phyloP scores from a whole-genome alignment of 768 basidiomycete species.

The Termitomyces sp. region DNA sequence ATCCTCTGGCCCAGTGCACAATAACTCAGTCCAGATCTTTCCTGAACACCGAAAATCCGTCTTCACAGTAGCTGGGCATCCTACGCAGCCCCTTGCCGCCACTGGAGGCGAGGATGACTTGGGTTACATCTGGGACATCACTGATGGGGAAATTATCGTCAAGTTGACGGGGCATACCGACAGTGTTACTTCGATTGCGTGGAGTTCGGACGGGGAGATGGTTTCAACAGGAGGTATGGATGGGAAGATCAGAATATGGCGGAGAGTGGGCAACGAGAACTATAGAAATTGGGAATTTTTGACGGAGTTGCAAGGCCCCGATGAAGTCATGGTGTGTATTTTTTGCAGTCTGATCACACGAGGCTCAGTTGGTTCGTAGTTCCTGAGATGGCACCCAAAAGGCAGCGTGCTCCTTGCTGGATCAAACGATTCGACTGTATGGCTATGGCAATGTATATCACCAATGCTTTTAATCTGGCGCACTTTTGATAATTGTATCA shows the following conservation, averaged over 20 bases:
- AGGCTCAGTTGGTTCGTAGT: conserved; percentile 42
- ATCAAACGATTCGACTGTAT: conserved; percentile 87
- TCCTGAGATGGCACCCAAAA: conserved; percentile 94
- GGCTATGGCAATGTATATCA: conserved; percentile 94
- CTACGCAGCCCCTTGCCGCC: conserved; percentile 72
- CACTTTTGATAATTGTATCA: conserved; percentile 23
- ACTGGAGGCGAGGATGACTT: conserved; percentile 96
- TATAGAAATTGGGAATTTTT: conserved; percentile 90
- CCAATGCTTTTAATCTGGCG: not conserved
- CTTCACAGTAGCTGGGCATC: conserved; percentile 81
- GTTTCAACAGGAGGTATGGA: conserved; percentile 98
- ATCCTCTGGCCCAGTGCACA: conserved; percentile 34
- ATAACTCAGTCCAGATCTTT: conserved; percentile 69
- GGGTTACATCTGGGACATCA: conserved; percentile 90
- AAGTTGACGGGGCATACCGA: conserved; percentile 92
- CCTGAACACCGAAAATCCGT: conserved; percentile 68
- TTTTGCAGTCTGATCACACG: not conserved
- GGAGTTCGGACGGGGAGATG: conserved; percentile 88
- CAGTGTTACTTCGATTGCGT: conserved; percentile 74
- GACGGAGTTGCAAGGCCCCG: conserved; percentile 87
- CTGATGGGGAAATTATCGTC: conserved; percentile 72
- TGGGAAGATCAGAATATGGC: conserved; percentile 89
- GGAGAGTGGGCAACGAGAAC: conserved; percentile 68
- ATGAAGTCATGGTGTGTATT: conserved; percentile 83
- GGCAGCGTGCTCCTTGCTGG: conserved; percentile 86